Base-by-base conservation (phyloP, 495 filamentous ascomycete genomes). In the Hypomontagnella submonticulosa region DNA sequence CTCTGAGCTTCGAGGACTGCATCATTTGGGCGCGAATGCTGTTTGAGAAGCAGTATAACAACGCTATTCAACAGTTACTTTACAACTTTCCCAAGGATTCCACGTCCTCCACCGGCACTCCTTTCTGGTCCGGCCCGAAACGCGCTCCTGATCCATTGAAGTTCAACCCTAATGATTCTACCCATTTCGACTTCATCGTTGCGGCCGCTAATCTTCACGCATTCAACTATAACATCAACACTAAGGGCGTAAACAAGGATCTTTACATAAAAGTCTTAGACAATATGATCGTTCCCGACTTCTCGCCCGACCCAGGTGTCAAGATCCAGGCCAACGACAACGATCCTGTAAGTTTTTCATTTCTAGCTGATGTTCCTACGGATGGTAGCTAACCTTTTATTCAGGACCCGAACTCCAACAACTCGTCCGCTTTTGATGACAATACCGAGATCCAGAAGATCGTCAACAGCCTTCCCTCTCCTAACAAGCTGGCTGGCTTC, bases 81-180 rank as follows among this genome's bases (percentile, higher is more conserved):
- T 96, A 90, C 83, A 99, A 97, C 80, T 99, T 99, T 81, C 96
- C 95, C 40, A 94, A 93, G 73, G 95, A 98, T 74, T 90, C 93
- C 0, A 85, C 82, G 34, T 97, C 95, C 2, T 93, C 92, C 32
- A 89, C 85, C 16, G 95, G 96, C 37, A 89, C 93, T 56, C 90
- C 86, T 1, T 99, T 99, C 83, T 99, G 96, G 96, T 97, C 94
- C 54, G 96, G 96, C 40, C 96, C 96, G 15, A 99, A 99, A 85
- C 92, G 96, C 71, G 96, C 96, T 5, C 96, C 96, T 8, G 90
- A 94, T 57, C 89, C 95, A 66, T 78, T 97, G 65, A 92, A 90
- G 71, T 99, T 99, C 63, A 91, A 96, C 70, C 80, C 87, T 54
- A 78, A 86, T 13, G 97, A 97, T 71, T 81, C 88, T 12, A 93